Conservation (phyloP, 2,329 filamentous ascomycete species). For the Talaromyces sp. region DNA sequence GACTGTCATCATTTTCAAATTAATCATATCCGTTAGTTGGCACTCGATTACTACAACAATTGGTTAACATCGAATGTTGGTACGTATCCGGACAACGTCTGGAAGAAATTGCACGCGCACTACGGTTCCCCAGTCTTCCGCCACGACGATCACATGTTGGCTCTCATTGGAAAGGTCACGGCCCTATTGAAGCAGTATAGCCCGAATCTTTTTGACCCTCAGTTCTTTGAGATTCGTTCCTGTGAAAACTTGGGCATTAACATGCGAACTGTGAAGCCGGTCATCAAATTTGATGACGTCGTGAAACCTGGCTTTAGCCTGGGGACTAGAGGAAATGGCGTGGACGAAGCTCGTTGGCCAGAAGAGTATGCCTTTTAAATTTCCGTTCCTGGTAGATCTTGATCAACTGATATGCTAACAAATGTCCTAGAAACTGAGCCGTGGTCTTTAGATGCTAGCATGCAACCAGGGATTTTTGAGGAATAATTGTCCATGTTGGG, state of each 20-base stretch:
- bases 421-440: background rate
- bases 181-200: conserved; percentile 31
- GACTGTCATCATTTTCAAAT: background rate
- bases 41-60: conserved; percentile 38
- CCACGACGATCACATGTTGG: conserved; percentile 46
- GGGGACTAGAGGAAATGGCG: conserved; percentile 47
- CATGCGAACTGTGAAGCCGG: conserved; percentile 39
- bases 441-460: background rate
- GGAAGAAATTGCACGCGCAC: conserved; percentile 44
- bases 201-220: conserved; percentile 38
- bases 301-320: conserved; percentile 44
- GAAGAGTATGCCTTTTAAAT: conserved; percentile 19
- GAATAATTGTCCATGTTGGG: background rate
- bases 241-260: conserved; percentile 26
- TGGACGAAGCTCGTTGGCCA: conserved; percentile 46
- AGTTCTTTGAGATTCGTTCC: conserved; percentile 45
- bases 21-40: conserved; percentile 4
- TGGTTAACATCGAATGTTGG: conserved; percentile 38
- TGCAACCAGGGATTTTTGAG: background rate
- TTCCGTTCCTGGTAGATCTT: background rate
- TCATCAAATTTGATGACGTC: conserved; percentile 36
- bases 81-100: conserved; percentile 39
- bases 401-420: background rate
- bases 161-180: conserved; percentile 34
- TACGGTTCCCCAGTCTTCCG: conserved; percentile 44